Percentiles rank a stretch among this genome's conserved stretches.
Conservation (phyloP, 148 eudicot genomes). For the Rhododendron vialii region DNA sequence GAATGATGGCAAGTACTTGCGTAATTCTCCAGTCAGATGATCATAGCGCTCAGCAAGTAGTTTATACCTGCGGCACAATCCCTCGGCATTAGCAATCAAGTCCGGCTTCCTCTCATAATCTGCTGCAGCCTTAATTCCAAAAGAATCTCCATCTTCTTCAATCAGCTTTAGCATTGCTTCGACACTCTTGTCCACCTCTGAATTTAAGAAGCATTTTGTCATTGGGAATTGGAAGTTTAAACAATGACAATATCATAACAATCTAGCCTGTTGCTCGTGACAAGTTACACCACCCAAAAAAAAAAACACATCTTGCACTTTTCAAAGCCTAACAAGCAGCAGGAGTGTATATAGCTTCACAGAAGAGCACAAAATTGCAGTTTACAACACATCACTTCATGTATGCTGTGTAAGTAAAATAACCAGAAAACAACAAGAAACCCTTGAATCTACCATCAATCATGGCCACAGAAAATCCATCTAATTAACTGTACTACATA, state of each 20-base stretch:
- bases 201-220: neutral
- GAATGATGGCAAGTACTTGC: constrained; percentile 13
- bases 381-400: neutral
- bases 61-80: constrained; percentile 24
- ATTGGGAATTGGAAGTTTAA: neutral
- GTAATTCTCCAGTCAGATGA: constrained; percentile 24
- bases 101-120: constrained; percentile 17
- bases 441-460: neutral
- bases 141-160: constrained; percentile 21
- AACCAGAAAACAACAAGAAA: neutral
- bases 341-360: neutral
- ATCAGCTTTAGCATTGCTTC: constrained; percentile 32
- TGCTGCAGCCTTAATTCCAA: constrained; percentile 7
- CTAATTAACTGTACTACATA: neutral
- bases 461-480: neutral
- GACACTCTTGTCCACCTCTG: constrained; percentile 40
- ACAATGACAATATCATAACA: neutral
- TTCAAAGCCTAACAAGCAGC: neutral
- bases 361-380: neutral
- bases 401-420: neutral
- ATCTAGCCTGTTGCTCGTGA: neutral
- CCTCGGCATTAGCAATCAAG: constrained; percentile 33
- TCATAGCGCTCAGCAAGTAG: constrained; percentile 34
- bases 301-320: neutral
- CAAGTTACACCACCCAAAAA: neutral